Conservation (phyloP, 78 protist species). For the slime mould (Dictyostelium discoideum) region DNA sequence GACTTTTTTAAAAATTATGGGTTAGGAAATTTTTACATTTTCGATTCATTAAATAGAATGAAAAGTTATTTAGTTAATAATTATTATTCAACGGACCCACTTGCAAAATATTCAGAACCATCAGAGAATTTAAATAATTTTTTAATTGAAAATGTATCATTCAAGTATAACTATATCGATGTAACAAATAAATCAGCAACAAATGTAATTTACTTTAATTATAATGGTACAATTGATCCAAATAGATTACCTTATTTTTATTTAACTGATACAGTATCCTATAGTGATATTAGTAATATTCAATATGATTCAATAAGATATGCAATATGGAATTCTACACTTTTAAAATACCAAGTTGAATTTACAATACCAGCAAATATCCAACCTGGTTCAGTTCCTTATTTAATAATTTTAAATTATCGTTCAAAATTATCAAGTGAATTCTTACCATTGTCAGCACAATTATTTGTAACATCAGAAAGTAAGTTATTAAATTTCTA, state of each 20-base stretch:
- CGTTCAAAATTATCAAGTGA: neutral
- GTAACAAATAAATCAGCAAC: neutral
- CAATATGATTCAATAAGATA: neutral
- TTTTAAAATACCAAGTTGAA: neutral
- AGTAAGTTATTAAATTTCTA: no score
- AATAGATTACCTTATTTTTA: neutral
- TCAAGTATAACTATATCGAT: neutral
- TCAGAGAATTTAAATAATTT: neutral
- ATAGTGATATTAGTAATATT: no score
- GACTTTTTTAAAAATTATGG: no score
- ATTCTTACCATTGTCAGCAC: neutral
- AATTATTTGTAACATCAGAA: neutral
- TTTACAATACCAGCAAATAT: neutral
- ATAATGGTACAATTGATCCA: neutral
- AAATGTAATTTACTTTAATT: neutral
- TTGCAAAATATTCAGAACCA: neutral
- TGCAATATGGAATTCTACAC: neutral
- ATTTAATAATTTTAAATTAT: neutral
- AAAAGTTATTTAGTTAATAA: no score
- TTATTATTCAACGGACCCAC: neutral
- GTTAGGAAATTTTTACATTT: no score
- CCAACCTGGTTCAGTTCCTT: neutral
- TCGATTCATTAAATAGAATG: neutral
- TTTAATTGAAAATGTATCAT: neutral
- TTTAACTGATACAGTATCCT: neutral